Conservation (phyloP, 2,329 filamentous ascomycete genomes). For the Xylaria arbuscula region DNA sequence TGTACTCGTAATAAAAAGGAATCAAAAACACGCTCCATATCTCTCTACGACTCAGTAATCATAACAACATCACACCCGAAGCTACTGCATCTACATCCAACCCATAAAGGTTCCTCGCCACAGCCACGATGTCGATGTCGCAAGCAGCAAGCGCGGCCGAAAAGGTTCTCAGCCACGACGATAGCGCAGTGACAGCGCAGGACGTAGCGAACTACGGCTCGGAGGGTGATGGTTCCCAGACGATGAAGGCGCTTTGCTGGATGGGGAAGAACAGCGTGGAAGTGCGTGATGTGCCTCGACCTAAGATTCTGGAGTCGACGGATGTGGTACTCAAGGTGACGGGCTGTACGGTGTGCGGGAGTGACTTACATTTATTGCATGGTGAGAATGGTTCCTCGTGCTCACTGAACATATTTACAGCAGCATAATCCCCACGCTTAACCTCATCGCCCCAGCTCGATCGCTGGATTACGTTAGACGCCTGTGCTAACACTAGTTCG, state of each 20-base stretch:
- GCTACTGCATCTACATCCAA: not conserved
- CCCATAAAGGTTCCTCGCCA: not conserved
- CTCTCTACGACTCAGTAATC: too few relatives aligned
- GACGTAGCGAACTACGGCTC: slow-evolving; percentile 72
- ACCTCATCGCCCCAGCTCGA: too few relatives aligned
- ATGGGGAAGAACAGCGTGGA: slow-evolving; percentile 83
- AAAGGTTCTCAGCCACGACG: slow-evolving; percentile 73
- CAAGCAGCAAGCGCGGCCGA: slow-evolving; percentile 77
- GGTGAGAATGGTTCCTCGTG: slow-evolving; percentile 47
- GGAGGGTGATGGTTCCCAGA: slow-evolving; percentile 62
- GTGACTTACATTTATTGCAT: slow-evolving; percentile 68
- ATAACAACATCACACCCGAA: not conserved
- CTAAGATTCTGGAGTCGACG: slow-evolving; percentile 75
- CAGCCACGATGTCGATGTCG: slow-evolving; percentile 62
- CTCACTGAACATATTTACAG: not conserved
- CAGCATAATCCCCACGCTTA: too few relatives aligned
- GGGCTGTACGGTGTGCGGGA: slow-evolving; percentile 68
- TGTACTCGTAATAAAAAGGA: too few relatives aligned
- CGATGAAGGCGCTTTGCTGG: slow-evolving; percentile 86
- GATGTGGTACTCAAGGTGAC: slow-evolving; percentile 87
- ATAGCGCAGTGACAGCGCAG: slow-evolving; percentile 73
- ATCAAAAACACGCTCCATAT: not conserved
- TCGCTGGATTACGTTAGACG: too few relatives aligned
- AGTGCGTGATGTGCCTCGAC: slow-evolving; percentile 74
- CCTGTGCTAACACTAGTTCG: not conserved